These are phyloP conservation scores for Dryas integrifolia DNA, from an alignment of 331 rosid species.

Conservation along the genomic window DNA sequence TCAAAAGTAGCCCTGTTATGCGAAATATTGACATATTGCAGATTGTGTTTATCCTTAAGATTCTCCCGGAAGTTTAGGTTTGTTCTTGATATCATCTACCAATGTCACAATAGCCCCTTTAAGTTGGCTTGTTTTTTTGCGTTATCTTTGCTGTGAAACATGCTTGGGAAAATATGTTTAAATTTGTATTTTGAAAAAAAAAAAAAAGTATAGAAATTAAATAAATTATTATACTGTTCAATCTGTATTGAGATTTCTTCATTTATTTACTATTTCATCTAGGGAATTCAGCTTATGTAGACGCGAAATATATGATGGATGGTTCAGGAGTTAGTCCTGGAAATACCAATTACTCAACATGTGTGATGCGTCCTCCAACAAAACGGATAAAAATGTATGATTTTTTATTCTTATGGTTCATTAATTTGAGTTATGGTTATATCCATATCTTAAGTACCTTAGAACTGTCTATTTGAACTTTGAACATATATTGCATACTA, in stretches of 20 bases:
- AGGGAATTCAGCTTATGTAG: conserved; percentile 45
- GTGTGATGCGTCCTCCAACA: conserved; percentile 60
- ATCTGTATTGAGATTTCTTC: conserved; percentile 26
- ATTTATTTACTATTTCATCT: conserved; percentile 32
- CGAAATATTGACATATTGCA: background rate
- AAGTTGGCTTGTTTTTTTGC: background rate
- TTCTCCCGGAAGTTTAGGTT: background rate
- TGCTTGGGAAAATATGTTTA: conserved; percentile 5
- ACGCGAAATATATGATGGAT: conserved; percentile 46
- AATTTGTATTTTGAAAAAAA: background rate
- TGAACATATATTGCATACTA: background rate
- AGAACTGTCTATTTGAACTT: background rate
- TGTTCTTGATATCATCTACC: conserved; percentile 5
- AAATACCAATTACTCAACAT: conserved; percentile 46
- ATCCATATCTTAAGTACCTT: conserved; percentile 13
- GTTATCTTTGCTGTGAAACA: background rate
- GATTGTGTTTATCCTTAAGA: background rate
- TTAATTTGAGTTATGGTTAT: conserved; percentile 22
- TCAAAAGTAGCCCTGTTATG: background rate
- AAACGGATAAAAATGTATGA: conserved; percentile 86
- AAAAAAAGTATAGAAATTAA: background rate
- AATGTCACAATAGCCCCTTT: conserved; percentile 12
- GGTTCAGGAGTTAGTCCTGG: conserved; percentile 52
- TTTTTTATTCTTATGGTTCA: conserved; percentile 31
- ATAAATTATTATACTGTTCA: conserved; percentile 18